Evolutionary conservation across 106 monocot genomes (phyloP), one percentile per base, ranked within the genome.

Genomic region (Hemerocallis citrina): DNA sequence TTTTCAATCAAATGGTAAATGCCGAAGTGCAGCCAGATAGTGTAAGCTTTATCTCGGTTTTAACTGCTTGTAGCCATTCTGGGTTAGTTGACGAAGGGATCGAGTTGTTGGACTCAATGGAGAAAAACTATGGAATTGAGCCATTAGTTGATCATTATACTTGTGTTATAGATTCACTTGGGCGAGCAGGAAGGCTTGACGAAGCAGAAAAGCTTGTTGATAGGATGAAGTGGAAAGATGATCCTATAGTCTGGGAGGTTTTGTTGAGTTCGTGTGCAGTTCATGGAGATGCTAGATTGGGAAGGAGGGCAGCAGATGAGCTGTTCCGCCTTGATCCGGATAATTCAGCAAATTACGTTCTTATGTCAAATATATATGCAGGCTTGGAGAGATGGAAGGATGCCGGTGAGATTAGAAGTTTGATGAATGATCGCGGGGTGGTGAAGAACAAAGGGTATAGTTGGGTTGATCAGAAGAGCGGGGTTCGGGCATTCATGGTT

Each of bases 231-330:
- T 84, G 24, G 45, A 73, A 55, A 39, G 73, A 84, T 74, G 86
- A 90, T 72, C 84, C 90, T 20, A 87, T 90, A 21, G 60, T 96
- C n/a, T 96, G 95, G 95, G 90, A 96, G 55, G 86, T 96, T 20
- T 63, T 96, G 51, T 76, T 96, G 10, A 87, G 78, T 70, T 65
- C 90, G 34, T 90, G 95, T 68, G 83, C 67, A 13, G 61, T 84
- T 59, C 95, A 96, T 69, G 61, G 75, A 13, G 77, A 89, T 69
- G 70, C 57, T 14, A 65, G 43, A n/a, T 45, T 89, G 57, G 94
- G 86, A 17, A 81, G 68, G 73, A 61, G 43, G 34, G 94, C 86
- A 1, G 89, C 94, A n/a, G 83, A 86, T 24, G 68, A 81, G 22
- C 79, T 96, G 50, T 87, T 90, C 34, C 44, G 64, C 1, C 43